phyloP scores from a whole-genome alignment of 768 basidiomycete species.

The Porphyrellus cyaneotinctus region DNA sequence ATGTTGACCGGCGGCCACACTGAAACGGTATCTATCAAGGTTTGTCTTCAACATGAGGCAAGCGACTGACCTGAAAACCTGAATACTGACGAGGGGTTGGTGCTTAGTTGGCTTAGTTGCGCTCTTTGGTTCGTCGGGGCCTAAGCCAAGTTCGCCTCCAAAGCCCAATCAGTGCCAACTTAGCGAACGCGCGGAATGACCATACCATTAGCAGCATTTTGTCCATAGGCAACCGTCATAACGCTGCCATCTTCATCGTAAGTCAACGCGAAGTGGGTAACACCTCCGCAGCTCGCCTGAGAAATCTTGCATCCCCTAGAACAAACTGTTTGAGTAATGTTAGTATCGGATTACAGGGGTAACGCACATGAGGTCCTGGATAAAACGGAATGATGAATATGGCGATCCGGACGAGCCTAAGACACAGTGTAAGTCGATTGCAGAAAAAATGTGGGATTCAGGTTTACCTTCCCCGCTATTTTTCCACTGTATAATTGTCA shows the following conservation, averaged over 20 bases:
- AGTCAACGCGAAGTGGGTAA: constrained; percentile 80
- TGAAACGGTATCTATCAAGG: constrained; percentile 28
- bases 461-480: constrained; percentile 81
- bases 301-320: constrained; percentile 74
- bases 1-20: constrained; percentile 82
- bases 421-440: constrained; percentile 7
- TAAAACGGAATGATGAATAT: constrained; percentile 80
- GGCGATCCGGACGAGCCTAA: constrained; percentile 87
- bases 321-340: constrained; percentile 1
- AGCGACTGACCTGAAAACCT: constrained; percentile 63
- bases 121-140: constrained; percentile 77
- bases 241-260: constrained; percentile 68
- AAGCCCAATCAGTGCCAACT: not conserved
- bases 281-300: constrained; percentile 72
- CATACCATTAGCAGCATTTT: constrained; percentile 80
- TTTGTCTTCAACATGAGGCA: constrained; percentile 18
- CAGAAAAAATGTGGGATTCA: not conserved
- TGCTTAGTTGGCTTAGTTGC: constrained; percentile 78
- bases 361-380: constrained; percentile 80
- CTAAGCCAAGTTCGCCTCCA: constrained; percentile 75
- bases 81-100: constrained; percentile 66
- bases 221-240: constrained; percentile 85
- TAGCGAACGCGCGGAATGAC: not conserved
- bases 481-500: constrained; percentile 66
- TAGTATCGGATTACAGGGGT: not conserved